phyloP scores from a whole-genome alignment of 805 yeast species.

The Kazachstania africana region DNA sequence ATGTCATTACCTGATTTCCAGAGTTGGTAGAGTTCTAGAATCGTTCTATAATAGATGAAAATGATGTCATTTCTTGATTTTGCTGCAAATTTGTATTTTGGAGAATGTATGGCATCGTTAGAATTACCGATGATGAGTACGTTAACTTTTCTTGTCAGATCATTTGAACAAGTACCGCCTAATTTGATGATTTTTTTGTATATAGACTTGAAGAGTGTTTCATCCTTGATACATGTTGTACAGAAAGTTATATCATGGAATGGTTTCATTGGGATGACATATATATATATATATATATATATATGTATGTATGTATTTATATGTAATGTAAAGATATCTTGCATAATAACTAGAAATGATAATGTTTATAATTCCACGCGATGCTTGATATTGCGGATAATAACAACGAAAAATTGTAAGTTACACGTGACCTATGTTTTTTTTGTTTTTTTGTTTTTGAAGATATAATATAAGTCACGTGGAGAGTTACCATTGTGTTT shows the following conservation, averaged over 20 bases:
- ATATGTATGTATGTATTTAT: too few species aligned
- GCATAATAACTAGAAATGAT: too few species aligned
- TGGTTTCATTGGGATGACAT: conserved; percentile 22
- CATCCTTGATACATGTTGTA: conserved; percentile 38
- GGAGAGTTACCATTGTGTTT: too few species aligned
- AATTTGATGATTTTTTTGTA: conserved; percentile 36
- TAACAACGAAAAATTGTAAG: too few species aligned
- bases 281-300: neutral
- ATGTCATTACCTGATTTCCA: conserved; percentile 25
- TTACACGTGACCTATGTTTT: too few species aligned
- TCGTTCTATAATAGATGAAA: conserved; percentile 9
- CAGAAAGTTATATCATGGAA: conserved; percentile 41
- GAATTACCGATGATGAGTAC: conserved; percentile 46
- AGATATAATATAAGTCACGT: too few species aligned
- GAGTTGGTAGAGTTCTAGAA: conserved; percentile 17
- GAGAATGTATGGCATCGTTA: conserved; percentile 18
- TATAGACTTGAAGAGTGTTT: conserved; percentile 31
- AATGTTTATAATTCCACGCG: too few species aligned
- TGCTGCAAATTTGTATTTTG: conserved; percentile 21
- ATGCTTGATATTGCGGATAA: too few species aligned
- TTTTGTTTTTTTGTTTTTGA: too few species aligned
- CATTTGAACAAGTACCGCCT: conserved; percentile 49
- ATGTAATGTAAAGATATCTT: too few species aligned
- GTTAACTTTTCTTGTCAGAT: conserved; percentile 49
- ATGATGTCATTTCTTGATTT: conserved; percentile 20